A percentile compares a stretch with the other conserved stretches of the same genome.
Evolutionary conservation across 306 rosid species (phyloP).

Genomic region (Leucaena leucocephala): DNA sequence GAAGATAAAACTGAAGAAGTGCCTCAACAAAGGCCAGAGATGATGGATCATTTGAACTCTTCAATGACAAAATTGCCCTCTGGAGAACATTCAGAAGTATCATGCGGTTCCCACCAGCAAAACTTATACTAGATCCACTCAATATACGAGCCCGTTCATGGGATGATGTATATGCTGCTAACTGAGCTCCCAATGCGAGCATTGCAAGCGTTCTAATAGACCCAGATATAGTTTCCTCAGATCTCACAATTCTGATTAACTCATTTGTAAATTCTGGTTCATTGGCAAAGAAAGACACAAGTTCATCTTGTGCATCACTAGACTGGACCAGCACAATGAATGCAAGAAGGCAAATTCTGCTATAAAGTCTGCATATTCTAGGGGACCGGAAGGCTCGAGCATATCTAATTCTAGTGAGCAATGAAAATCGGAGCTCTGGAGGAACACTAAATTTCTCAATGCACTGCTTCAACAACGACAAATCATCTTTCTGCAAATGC

Average conservation of each 20-base stretch:
- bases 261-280: constrained; percentile 97
- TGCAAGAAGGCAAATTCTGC: constrained; percentile 91
- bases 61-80: constrained; percentile 81
- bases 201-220: constrained; percentile 88
- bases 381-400: constrained; percentile 87
- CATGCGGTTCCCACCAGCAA: constrained; percentile 96
- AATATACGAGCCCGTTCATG: constrained; percentile 92
- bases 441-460: constrained; percentile 76
- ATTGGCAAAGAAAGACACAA: constrained; percentile 88
- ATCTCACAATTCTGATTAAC: constrained; percentile 85
- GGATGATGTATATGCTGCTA: constrained; percentile 93
- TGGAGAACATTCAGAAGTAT: constrained; percentile 94
- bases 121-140: constrained; percentile 86
- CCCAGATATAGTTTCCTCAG: constrained; percentile 84
- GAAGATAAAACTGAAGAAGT: constrained; percentile 93
- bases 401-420: constrained; percentile 91
- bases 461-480: constrained; percentile 75
- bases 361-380: constrained; percentile 78
- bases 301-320: constrained; percentile 91
- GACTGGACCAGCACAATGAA: constrained; percentile 92
- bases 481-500: constrained; percentile 76
- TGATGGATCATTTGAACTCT: constrained; percentile 81
- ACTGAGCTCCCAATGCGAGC: constrained; percentile 98
- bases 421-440: constrained; percentile 73
- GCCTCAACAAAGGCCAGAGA: constrained; percentile 95